These are phyloP conservation scores for Noccaea caerulescens DNA, from an alignment of 345 rosid species.

Conservation along the genomic window DNA sequence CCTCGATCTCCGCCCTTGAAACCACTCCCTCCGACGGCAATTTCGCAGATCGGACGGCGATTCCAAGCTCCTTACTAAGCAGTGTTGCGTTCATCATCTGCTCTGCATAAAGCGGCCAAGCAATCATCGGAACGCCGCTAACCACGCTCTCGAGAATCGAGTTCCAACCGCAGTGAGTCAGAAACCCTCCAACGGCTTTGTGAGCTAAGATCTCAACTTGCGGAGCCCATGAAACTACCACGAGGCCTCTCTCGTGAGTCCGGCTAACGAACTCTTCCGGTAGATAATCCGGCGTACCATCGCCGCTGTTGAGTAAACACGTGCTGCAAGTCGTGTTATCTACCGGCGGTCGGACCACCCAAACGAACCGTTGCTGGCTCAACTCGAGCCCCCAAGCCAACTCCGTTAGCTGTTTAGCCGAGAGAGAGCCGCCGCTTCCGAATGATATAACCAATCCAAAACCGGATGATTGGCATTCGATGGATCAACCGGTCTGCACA, in stretches of 20 bases:
- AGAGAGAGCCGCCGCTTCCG: conserved; percentile 63
- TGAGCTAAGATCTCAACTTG: conserved; percentile 57
- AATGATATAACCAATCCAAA: conserved; percentile 61
- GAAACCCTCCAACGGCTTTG: conserved; percentile 53
- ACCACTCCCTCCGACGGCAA: conserved; percentile 15
- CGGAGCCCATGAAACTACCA: conserved; percentile 61
- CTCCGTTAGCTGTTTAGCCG: conserved; percentile 22
- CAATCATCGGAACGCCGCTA: conserved; percentile 57
- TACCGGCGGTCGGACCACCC: conserved; percentile 28
- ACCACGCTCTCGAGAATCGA: conserved; percentile 54
- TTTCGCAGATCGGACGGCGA: conserved; percentile 8
- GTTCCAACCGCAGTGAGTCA: conserved; percentile 84
- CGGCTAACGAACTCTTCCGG: conserved; percentile 10
- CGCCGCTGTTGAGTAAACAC: not conserved
- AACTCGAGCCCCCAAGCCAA: conserved; percentile 34
- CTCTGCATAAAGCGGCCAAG: conserved; percentile 46
- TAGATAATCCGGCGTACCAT: conserved; percentile 23
- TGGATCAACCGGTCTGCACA: conserved; percentile 18
- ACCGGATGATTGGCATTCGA: not conserved
- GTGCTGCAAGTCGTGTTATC: not conserved
- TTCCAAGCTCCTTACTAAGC: conserved; percentile 54
- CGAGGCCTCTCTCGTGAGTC: conserved; percentile 8
- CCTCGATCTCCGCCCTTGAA: conserved; percentile 44
- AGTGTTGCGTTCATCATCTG: conserved; percentile 22
- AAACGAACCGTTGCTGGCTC: conserved; percentile 33